These are phyloP conservation scores for Fonsecaea erecta DNA, from an alignment of 2,329 filamentous ascomycete genomes.

Conservation along the genomic window DNA sequence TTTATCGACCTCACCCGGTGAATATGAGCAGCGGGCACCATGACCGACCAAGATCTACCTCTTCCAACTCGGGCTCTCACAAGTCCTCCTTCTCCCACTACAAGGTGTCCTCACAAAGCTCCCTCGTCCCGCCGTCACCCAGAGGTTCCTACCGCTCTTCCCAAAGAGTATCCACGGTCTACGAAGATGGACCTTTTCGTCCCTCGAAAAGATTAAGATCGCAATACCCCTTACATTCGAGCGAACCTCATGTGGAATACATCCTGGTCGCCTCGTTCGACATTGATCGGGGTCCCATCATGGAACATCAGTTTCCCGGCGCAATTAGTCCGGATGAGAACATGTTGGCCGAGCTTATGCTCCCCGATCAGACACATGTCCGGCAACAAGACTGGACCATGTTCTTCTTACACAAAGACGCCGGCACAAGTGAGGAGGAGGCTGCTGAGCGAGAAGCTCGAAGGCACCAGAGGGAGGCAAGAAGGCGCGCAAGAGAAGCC, in stretches of 20 bases:
- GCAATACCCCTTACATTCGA: slow-evolving; percentile 73
- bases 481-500: slow-evolving; percentile 45
- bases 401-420: slow-evolving; percentile 97
- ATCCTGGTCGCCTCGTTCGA: slow-evolving; percentile 97
- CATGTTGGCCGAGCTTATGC: slow-evolving; percentile 97
- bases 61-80: slow-evolving; percentile 62
- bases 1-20: slow-evolving; percentile 27
- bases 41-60: slow-evolving; percentile 28
- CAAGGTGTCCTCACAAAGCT: slow-evolving; percentile 64
- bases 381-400: slow-evolving; percentile 98
- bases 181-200: slow-evolving; percentile 33
- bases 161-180: slow-evolving; percentile 44
- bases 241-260: slow-evolving; percentile 96
- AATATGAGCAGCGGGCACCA: slow-evolving; percentile 14
- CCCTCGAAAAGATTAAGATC: slow-evolving; percentile 64
- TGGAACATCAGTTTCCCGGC: slow-evolving; percentile 97
- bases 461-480: slow-evolving; percentile 47
- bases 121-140: slow-evolving; percentile 56
- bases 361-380: slow-evolving; percentile 94
- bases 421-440: slow-evolving; percentile 77
- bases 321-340: slow-evolving; percentile 96
- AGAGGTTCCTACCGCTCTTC: slow-evolving; percentile 51
- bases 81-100: slow-evolving; percentile 41
- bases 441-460: slow-evolving; percentile 57
- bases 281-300: slow-evolving; percentile 91